Conservation (phyloP, 805 yeast genomes). For the Soucietia sequanensis region DNA sequence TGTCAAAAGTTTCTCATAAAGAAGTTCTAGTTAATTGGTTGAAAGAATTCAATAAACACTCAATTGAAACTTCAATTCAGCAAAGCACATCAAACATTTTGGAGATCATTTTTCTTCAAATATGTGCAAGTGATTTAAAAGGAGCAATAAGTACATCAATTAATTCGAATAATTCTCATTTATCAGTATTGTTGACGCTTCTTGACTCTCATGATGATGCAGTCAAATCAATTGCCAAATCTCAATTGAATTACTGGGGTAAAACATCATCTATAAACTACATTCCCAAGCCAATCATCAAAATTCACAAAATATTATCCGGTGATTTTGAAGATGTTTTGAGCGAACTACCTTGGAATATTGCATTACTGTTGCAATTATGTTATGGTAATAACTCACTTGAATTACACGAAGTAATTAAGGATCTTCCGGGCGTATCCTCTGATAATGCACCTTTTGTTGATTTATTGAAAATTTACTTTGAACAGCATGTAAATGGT, state of each 20-base stretch:
- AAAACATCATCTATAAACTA: conserved; percentile 34
- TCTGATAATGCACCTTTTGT: no score
- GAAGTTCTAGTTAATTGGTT: conserved; percentile 58
- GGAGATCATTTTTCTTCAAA: conserved; percentile 48
- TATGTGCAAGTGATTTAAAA: conserved; percentile 56
- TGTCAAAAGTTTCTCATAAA: conserved; percentile 33
- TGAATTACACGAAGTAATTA: conserved; percentile 12
- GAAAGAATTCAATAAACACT: conserved; percentile 37
- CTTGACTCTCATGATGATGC: conserved; percentile 68
- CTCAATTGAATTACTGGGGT: conserved; percentile 69
- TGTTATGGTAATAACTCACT: conserved; percentile 53
- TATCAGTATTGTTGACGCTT: conserved; percentile 67
- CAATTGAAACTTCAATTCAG: conserved; percentile 25
- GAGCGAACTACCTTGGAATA: conserved; percentile 62
- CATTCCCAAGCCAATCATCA: conserved; percentile 55
- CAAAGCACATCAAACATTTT: conserved; percentile 35
- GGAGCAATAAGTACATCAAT: conserved; percentile 65
- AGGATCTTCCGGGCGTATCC: no score
- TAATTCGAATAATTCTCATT: conserved; percentile 60
- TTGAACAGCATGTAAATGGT: conserved; percentile 5
- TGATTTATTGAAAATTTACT: conserved; percentile 20
- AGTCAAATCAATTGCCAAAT: conserved; percentile 52
- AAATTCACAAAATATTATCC: conserved; percentile 63
- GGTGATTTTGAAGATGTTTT: conserved; percentile 45
- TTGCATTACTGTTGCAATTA: conserved; percentile 56